A percentile compares a stretch with the other conserved stretches of the same genome.
Conservation (phyloP, 805 yeast species). For the Tetrapisispora taiwanensis region DNA sequence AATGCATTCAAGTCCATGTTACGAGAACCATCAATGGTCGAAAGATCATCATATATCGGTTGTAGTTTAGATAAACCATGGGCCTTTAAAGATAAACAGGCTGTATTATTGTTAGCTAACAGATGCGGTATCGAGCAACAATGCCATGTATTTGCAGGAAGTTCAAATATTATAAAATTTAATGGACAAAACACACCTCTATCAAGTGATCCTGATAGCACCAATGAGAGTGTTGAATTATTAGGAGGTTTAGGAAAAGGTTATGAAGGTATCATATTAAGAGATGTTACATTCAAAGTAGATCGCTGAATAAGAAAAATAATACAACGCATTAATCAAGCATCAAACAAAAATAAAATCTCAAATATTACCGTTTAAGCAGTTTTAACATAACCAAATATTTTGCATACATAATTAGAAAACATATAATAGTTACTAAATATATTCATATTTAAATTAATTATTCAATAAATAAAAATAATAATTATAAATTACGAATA, state of each 20-base stretch:
- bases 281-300: constrained; percentile 42
- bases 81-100: constrained; percentile 23
- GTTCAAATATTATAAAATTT: constrained; percentile 51
- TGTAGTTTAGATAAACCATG: constrained; percentile 13
- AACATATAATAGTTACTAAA: too few species aligned
- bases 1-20: constrained; percentile 3
- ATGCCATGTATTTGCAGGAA: constrained; percentile 47
- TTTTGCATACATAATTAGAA: too few species aligned
- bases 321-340: too few species aligned
- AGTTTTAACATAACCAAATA: too few species aligned
- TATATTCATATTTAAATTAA: too few species aligned
- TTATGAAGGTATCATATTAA: constrained; percentile 49
- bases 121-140: constrained; percentile 70
- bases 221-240: constrained; percentile 43
- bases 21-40: neutral
- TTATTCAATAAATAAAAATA: too few species aligned
- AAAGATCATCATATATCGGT: constrained; percentile 16
- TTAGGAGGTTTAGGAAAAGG: constrained; percentile 54
- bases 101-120: constrained; percentile 49
- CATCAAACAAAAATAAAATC: neutral
- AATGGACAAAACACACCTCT: constrained; percentile 29
- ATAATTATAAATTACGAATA: too few species aligned
- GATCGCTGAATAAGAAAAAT: constrained; percentile 7
- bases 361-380: too few species aligned
- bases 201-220: constrained; percentile 27